A percentile compares a stretch with the other conserved stretches of the same genome.
phyloP scores from a whole-genome alignment of 2,329 filamentous ascomycete genomes.

The Beauveria brongniartii region DNA sequence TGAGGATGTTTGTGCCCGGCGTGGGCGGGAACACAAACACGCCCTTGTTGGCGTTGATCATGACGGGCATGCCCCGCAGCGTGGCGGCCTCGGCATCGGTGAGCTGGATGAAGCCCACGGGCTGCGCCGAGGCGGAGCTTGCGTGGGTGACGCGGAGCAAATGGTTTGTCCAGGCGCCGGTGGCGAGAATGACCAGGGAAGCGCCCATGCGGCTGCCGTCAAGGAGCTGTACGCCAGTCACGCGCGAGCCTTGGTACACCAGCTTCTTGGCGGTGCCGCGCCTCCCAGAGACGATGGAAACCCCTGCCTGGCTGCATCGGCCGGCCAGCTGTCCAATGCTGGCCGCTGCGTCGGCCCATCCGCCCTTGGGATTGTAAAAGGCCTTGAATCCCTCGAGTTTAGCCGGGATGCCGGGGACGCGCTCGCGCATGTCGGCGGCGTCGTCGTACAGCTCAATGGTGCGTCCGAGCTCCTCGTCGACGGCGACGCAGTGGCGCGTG shows the following conservation, averaged over 20 bases:
- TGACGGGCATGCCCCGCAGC: conserved; percentile 48
- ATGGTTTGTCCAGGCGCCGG: conserved; percentile 57
- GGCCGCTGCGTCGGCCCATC: conserved; percentile 25
- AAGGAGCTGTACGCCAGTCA: conserved; percentile 19
- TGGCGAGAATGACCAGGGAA: conserved; percentile 54
- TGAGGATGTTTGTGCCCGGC: conserved; percentile 40
- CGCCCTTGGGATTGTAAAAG: conserved; percentile 22
- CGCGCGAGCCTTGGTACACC: conserved; percentile 6
- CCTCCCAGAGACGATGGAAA: conserved; percentile 24
- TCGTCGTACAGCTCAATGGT: conserved; percentile 19
- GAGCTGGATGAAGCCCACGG: conserved; percentile 56
- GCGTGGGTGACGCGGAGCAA: conserved; percentile 52
- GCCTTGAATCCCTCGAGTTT: conserved; percentile 18
- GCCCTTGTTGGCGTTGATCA: conserved; percentile 46
- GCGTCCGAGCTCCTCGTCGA: conserved; percentile 14
- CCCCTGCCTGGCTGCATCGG: conserved; percentile 21
- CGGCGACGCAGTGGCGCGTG: conserved; percentile 15
- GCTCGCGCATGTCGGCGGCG: conserved; percentile 14
- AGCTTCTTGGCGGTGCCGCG: conserved; percentile 22
- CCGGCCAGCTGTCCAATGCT: conserved; percentile 20
- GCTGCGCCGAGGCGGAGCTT: conserved; percentile 56
- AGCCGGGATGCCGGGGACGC: conserved; percentile 17
- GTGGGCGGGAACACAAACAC: conserved; percentile 49
- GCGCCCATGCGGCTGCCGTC: conserved; percentile 39
- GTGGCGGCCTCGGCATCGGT: conserved; percentile 46